phyloP scores from a whole-genome alignment of 352 stramenopile species.

The Pythium volutum region DNA sequence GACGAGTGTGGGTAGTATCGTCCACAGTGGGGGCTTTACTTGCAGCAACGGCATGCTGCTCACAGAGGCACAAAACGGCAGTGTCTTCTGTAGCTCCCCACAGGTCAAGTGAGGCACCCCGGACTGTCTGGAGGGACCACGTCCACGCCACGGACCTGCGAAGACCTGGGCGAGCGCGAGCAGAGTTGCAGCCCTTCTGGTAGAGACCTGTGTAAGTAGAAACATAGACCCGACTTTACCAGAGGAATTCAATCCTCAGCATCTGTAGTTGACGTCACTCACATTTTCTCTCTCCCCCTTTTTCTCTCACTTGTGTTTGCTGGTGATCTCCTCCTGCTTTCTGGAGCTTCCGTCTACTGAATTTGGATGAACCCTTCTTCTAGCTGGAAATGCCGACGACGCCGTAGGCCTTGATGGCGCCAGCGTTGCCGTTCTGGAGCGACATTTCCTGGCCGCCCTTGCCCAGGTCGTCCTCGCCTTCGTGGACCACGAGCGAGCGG shows the following conservation, averaged over 20 bases:
- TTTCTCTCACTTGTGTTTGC: background rate
- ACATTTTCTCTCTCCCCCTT: background rate
- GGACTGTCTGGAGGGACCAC: constrained; percentile 37
- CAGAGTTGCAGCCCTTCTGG: background rate
- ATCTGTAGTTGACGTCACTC: constrained; percentile 3
- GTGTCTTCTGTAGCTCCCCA: no score
- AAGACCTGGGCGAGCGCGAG: background rate
- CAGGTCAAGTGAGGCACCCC: constrained; percentile 28
- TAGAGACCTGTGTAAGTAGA: background rate
- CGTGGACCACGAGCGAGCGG: constrained; percentile 93
- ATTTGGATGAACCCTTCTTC: background rate
- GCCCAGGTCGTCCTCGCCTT: constrained; percentile 95
- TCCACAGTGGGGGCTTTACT: no score
- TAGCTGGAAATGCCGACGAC: constrained; percentile 92
- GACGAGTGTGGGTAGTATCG: background rate
- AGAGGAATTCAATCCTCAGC: no score
- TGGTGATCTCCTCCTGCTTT: background rate
- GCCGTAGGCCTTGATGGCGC: constrained; percentile 88
- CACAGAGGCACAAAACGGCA: no score
- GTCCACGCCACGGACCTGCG: constrained; percentile 20
- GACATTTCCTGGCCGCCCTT: constrained; percentile 96
- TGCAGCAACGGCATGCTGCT: no score
- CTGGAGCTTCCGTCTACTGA: constrained; percentile 2
- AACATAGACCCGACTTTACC: background rate
- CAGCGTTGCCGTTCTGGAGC: constrained; percentile 95